These are phyloP conservation scores for Amphicarpaea edgeworthii DNA, from an alignment of 306 rosid genomes.

Conservation along the genomic window DNA sequence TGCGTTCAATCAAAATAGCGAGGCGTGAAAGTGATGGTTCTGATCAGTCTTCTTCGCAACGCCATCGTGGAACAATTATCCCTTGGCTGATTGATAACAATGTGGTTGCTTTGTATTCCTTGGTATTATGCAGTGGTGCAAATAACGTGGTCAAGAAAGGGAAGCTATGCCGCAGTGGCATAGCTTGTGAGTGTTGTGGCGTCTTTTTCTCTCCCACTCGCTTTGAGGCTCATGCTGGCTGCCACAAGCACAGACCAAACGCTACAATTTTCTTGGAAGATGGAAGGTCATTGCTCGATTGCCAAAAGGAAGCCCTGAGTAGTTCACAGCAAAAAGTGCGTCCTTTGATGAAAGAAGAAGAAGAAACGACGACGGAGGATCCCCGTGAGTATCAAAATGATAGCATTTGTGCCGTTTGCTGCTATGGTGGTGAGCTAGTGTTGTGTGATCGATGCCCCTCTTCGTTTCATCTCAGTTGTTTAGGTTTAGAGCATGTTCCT, in stretches of 20 bases:
- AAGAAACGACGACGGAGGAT: neutral
- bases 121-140: constrained; percentile 45
- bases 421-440: constrained; percentile 61
- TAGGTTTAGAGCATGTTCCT: constrained; percentile 52
- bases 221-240: constrained; percentile 70
- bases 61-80: constrained; percentile 42
- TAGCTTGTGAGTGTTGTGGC: constrained; percentile 68
- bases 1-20: neutral
- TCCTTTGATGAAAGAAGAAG: neutral
- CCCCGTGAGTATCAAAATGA: constrained; percentile 30
- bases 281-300: constrained; percentile 63
- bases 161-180: constrained; percentile 50
- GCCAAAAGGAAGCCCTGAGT: constrained; percentile 45
- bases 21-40: neutral
- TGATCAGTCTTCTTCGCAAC: neutral
- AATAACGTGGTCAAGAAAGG: constrained; percentile 49
- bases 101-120: constrained; percentile 32
- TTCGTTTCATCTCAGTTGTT: constrained; percentile 56
- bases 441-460: constrained; percentile 72
- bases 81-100: constrained; percentile 50
- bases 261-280: constrained; percentile 64
- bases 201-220: constrained; percentile 43
- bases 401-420: constrained; percentile 58
- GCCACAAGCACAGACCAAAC: constrained; percentile 67
- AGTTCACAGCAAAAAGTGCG: neutral